These are phyloP conservation scores for Fraxinus sp. DNA, from an alignment of 305 asterid species.

Conservation along the genomic window DNA sequence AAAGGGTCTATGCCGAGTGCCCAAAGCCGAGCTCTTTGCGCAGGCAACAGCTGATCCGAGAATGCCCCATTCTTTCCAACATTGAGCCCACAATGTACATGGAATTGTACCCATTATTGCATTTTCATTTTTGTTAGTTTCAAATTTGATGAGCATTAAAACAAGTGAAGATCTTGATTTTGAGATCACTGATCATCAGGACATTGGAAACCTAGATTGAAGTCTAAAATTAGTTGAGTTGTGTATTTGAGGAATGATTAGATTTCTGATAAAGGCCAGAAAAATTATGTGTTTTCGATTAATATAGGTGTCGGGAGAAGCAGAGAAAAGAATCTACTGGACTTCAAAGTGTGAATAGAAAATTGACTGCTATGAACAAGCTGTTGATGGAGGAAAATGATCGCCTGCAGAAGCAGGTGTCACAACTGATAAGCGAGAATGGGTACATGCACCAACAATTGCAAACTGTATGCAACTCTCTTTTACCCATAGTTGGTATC, in stretches of 20 bases:
- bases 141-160: not conserved
- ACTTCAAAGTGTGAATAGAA: constrained; percentile 86
- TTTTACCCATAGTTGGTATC: not conserved
- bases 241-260: constrained; percentile 17
- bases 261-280: not conserved
- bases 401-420: constrained; percentile 92
- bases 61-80: constrained; percentile 67
- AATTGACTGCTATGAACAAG: constrained; percentile 83
- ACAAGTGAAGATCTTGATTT: constrained; percentile 6
- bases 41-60: constrained; percentile 86
- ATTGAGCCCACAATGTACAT: constrained; percentile 32
- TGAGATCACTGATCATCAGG: constrained; percentile 5
- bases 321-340: constrained; percentile 83
- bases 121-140: not conserved
- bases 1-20: constrained; percentile 87
- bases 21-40: constrained; percentile 91
- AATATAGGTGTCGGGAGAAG: constrained; percentile 87
- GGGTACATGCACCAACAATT: constrained; percentile 83
- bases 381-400: constrained; percentile 95
- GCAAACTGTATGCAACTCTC: constrained; percentile 55
- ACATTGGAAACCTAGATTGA: not conserved
- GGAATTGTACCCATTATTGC: not conserved
- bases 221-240: not conserved
- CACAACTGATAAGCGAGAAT: constrained; percentile 87
- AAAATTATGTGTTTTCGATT: not conserved